phyloP scores from a whole-genome alignment of 164 flowering plant genomes.

The Saururus chinensis region DNA sequence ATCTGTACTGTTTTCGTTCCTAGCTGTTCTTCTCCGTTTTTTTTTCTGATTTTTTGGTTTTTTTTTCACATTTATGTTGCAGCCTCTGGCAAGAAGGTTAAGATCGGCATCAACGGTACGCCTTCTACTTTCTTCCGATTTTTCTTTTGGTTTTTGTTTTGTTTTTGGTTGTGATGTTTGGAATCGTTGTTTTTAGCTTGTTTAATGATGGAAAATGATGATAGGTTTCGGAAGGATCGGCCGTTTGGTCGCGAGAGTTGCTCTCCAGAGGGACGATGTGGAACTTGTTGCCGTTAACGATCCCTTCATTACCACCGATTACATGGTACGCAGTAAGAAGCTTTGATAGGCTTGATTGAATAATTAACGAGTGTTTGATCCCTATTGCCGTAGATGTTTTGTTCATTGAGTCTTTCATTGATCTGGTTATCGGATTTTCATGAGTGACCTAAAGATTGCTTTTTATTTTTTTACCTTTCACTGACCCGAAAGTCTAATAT shows the following conservation, averaged over 20 bases:
- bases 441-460: background rate
- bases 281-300: slow-evolving; percentile 91
- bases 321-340: slow-evolving; percentile 44
- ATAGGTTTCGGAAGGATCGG: slow-evolving; percentile 92
- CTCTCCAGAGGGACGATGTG: slow-evolving; percentile 65
- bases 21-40: too few species aligned
- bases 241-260: slow-evolving; percentile 82
- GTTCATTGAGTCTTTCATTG: too few species aligned
- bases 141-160: background rate
- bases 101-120: slow-evolving; percentile 80
- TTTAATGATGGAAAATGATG: background rate
- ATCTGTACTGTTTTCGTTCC: too few species aligned
- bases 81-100: slow-evolving; percentile 16
- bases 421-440: too few species aligned
- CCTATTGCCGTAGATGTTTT: too few species aligned
- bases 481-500: too few species aligned
- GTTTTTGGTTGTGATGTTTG: slow-evolving; percentile 1
- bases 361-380: too few species aligned
- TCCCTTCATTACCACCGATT: slow-evolving; percentile 72
- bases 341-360: background rate
- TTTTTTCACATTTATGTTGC: background rate
- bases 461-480: too few species aligned
- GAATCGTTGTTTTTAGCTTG: background rate
- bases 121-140: background rate
- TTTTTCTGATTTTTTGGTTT: background rate